Evolutionary conservation across 352 stramenopile genomes (phyloP).

Genomic region (Aphanomyces stellatus): DNA sequence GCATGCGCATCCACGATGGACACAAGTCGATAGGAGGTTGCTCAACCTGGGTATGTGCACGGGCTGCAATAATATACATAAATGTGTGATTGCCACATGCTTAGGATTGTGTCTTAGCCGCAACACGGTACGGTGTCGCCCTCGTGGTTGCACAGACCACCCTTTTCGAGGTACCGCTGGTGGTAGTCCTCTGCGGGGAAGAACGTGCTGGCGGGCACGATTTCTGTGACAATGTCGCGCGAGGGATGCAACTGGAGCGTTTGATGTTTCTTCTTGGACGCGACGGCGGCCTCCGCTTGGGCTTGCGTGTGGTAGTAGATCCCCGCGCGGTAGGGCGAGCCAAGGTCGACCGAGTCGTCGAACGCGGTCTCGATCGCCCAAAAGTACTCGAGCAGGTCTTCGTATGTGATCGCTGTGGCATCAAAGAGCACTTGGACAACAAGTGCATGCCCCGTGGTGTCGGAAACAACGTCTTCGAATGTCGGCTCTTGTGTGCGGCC

Average conservation of each 20-base stretch:
- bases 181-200: conserved; percentile 94
- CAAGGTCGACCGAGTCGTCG: conserved; percentile 78
- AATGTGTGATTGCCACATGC: no score
- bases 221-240: conserved; percentile 88
- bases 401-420: conserved; percentile 72
- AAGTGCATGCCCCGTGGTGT: conserved; percentile 91
- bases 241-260: conserved; percentile 21
- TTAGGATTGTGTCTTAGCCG: no score
- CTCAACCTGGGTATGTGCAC: no score
- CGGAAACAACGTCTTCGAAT: conserved; percentile 93
- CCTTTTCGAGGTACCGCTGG: conserved; percentile 96
- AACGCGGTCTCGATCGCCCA: conserved; percentile 89
- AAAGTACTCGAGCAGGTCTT: conserved; percentile 69
- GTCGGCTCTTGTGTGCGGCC: conserved; percentile 79
- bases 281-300: conserved; percentile 61
- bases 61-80: no score
- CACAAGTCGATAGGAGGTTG: no score
- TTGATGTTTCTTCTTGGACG: conserved; percentile 40
- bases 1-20: no score
- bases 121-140: conserved; percentile 89
- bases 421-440: conserved; percentile 91
- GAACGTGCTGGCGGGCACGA: conserved; percentile 75
- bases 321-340: conserved; percentile 93
- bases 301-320: conserved; percentile 92
- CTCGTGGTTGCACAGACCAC: conserved; percentile 89